A percentile compares a stretch with the other conserved stretches of the same genome.
Evolutionary conservation across 176 grass and related monocot species (phyloP).

Genomic region (Hordeum marinum): DNA sequence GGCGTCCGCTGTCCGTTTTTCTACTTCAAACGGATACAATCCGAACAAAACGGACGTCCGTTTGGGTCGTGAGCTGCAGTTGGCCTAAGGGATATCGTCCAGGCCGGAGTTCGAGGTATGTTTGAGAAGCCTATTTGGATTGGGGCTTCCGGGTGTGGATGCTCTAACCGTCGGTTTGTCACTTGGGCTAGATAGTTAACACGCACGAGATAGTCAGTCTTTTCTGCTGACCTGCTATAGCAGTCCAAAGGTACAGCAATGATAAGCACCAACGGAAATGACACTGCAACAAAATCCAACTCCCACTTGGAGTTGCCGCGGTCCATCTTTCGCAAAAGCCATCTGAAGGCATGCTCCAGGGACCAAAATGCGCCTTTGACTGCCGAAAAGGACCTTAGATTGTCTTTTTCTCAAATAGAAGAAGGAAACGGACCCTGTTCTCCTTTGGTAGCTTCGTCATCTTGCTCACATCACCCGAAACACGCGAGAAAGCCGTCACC

Average conservation of each 20-base stretch:
- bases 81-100: too few relatives aligned
- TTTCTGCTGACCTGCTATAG: background rate
- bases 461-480: conserved; percentile 21
- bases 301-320: background rate
- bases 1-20: too few relatives aligned
- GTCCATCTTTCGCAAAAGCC: conserved; percentile 7
- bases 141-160: too few relatives aligned
- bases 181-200: background rate
- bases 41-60: too few relatives aligned
- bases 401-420: background rate
- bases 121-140: too few relatives aligned
- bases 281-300: background rate
- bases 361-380: background rate
- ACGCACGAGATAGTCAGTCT: background rate
- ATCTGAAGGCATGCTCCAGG: conserved; percentile 42
- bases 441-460: background rate
- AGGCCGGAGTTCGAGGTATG: too few relatives aligned
- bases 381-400: background rate
- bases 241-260: background rate
- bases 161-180: too few relatives aligned
- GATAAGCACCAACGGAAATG: background rate
- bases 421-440: too few relatives aligned
- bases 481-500: conserved; percentile 20
- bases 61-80: too few relatives aligned
- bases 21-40: too few relatives aligned